Evolutionary conservation across 2,329 filamentous ascomycete genomes (phyloP).

Genomic region (Alternaria sp.): DNA sequence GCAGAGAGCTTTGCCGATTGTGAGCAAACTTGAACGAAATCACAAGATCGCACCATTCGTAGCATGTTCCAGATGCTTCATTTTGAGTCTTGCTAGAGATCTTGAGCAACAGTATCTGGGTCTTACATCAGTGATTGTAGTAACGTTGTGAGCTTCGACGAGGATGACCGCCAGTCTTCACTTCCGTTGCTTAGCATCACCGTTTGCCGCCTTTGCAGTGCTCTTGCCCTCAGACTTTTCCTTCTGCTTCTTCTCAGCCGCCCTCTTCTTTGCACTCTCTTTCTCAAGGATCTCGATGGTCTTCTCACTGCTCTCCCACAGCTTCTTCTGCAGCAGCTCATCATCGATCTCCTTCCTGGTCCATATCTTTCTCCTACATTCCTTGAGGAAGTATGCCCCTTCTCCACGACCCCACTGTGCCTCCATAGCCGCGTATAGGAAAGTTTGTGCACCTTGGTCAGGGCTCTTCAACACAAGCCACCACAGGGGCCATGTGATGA

Average conservation of each 20-base stretch:
- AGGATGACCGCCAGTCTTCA: background rate
- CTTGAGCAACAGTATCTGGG: background rate
- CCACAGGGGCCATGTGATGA: slow-evolving; percentile 77
- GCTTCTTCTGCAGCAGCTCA: slow-evolving; percentile 77
- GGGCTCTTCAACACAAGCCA: slow-evolving; percentile 91
- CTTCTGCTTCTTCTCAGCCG: slow-evolving; percentile 62
- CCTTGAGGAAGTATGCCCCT: slow-evolving; percentile 82
- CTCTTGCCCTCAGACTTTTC: slow-evolving; percentile 38
- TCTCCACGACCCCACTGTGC: slow-evolving; percentile 67
- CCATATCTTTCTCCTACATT: slow-evolving; percentile 79
- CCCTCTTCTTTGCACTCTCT: slow-evolving; percentile 70
- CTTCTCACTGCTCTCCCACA: slow-evolving; percentile 86
- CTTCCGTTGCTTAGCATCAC: slow-evolving; percentile 34
- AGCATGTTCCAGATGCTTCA: too few relatives aligned
- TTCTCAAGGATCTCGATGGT: slow-evolving; percentile 84
- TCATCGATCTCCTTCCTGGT: slow-evolving; percentile 76
- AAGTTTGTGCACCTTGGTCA: slow-evolving; percentile 81
- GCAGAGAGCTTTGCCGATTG: background rate
- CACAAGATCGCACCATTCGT: background rate
- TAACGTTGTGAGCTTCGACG: background rate
- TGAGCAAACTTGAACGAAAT: background rate
- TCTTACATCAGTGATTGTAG: background rate
- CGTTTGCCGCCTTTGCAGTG: slow-evolving; percentile 24
- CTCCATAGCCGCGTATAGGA: slow-evolving; percentile 87
- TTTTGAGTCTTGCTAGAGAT: background rate